Percentiles rank a stretch among this genome's conserved stretches.
These are phyloP conservation scores for Globisporangium echinulatum DNA, from an alignment of 352 stramenopile species.

Conservation along the genomic window DNA sequence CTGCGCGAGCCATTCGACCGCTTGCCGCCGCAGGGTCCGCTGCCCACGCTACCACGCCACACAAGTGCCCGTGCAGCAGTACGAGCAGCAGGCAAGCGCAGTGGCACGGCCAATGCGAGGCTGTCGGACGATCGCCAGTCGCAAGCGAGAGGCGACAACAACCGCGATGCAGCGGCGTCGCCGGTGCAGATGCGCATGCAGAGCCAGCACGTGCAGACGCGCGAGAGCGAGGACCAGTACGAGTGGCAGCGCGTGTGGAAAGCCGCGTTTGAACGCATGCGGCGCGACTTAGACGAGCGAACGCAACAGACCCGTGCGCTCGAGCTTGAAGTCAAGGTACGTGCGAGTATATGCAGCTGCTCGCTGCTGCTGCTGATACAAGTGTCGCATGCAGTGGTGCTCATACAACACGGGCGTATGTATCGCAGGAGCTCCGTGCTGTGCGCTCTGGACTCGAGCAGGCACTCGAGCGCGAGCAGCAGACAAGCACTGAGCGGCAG, in stretches of 20 bases:
- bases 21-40: conserved; percentile 53
- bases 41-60: conserved; percentile 40
- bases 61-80: conserved; percentile 16
- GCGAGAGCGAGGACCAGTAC: conserved; percentile 56
- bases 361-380: no score
- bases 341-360: not conserved
- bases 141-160: not conserved
- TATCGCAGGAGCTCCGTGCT: conserved; percentile 31
- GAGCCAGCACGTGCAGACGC: conserved; percentile 51
- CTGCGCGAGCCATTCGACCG: conserved; percentile 53
- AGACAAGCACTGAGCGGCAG: conserved; percentile 22
- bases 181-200: conserved; percentile 18
- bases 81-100: not conserved
- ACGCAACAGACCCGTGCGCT: conserved; percentile 26
- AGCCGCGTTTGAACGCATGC: conserved; percentile 62
- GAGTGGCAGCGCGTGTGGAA: conserved; percentile 70
- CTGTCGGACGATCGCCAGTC: not conserved
- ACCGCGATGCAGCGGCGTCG: not conserved
- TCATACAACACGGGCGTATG: not conserved
- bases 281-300: conserved; percentile 25
- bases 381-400: not conserved
- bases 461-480: conserved; percentile 28
- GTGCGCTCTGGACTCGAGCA: conserved; percentile 35
- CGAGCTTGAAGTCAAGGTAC: conserved; percentile 39
- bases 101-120: not conserved